phyloP scores from a whole-genome alignment of 1,139 yeast species.

The Protomyces gravidus region DNA sequence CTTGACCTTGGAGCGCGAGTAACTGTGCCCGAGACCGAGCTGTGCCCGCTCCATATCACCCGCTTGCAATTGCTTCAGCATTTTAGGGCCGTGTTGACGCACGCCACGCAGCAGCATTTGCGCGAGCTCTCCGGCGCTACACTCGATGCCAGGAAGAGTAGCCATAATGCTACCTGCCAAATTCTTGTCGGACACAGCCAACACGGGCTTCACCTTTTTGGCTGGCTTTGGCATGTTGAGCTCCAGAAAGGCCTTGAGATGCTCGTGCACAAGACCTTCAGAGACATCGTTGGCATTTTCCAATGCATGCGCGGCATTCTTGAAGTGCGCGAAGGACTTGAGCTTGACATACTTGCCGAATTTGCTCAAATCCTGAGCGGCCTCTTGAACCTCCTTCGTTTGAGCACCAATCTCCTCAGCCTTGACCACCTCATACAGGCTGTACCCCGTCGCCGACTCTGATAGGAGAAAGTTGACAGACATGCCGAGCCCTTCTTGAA shows the following conservation, averaged over 20 bases:
- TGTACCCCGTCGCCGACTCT: conserved; percentile 99
- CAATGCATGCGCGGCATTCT: conserved; percentile 90
- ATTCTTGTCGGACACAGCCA: conserved; percentile 92
- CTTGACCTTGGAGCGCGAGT: conserved; percentile 95
- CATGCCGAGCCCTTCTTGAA: conserved; percentile 1
- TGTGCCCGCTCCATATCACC: conserved; percentile 98
- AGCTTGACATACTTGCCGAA: conserved; percentile 91
- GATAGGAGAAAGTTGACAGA: conserved; percentile 52
- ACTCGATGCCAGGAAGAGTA: conserved; percentile 78
- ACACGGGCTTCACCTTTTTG: conserved; percentile 55
- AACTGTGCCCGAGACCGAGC: conserved; percentile 80
- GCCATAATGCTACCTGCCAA: conserved; percentile 97
- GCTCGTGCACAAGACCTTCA: conserved; percentile 93
- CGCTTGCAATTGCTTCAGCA: conserved; percentile 83
- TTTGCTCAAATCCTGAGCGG: conserved; percentile 76
- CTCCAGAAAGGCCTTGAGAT: conserved; percentile 82
- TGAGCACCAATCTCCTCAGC: conserved; percentile 93
- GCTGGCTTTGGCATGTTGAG: conserved; percentile 85
- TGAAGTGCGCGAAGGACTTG: conserved; percentile 95
- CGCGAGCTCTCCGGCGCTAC: conserved; percentile 82
- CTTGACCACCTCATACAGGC: conserved; percentile 78
- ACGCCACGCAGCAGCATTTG: conserved; percentile 95
- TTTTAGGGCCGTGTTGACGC: conserved; percentile 82
- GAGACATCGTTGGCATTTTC: conserved; percentile 97
- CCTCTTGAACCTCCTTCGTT: conserved; percentile 89